Base-by-base conservation (phyloP, 2,329 filamentous ascomycete species). In the Sarocladiaceae sp. region DNA sequence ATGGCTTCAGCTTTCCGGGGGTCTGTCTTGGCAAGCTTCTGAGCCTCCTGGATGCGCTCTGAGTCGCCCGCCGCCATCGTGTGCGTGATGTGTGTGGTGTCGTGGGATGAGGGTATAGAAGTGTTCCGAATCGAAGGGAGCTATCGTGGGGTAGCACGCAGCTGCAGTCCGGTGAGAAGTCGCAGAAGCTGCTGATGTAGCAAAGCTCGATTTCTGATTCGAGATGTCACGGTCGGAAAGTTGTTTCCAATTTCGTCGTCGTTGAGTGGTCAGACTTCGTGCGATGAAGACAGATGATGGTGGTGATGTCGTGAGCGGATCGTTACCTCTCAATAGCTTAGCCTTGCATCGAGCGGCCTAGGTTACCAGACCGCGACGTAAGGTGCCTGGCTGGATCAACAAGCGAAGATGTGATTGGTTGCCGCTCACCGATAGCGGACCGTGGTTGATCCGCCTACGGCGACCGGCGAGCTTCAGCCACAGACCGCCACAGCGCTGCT, bases 1-100 rank as follows among this genome's bases (percentile, higher is more conserved):
- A 90, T 83, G 63, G 81, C 77, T 75, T 96, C 91, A 57, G 93
- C 90, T 78, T 94, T 89, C 64, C 80, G 75, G 59, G 92, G 88
- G 66, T 96, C 83, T 58, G 85, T 80, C 76, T 90, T 91, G 60
- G 83, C 82, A 65, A 93, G 76, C 76, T 88, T 85, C 79, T 93
- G 86, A 69, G 91, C 93, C 80, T 97, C 90, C 72, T 87, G 84
- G 80, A 97, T 86, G 77, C 87, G 73, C 64, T 74, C 72, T 59
- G 80, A 80, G 60, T 83, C 78, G 70, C 72, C 77, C 61, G 76
- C 77, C 63, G 79, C 78, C 80, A 83, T 83, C 58, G 54, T 67
- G 60, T 53, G 54, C 15, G 28, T 31, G 44, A 5, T 22, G 10
- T 36, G 20, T 25, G 18, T 22, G 47, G 3, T 50, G 47, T 26